Conservation (phyloP, 176 grass and related monocot species). For the Avena atlantica region DNA sequence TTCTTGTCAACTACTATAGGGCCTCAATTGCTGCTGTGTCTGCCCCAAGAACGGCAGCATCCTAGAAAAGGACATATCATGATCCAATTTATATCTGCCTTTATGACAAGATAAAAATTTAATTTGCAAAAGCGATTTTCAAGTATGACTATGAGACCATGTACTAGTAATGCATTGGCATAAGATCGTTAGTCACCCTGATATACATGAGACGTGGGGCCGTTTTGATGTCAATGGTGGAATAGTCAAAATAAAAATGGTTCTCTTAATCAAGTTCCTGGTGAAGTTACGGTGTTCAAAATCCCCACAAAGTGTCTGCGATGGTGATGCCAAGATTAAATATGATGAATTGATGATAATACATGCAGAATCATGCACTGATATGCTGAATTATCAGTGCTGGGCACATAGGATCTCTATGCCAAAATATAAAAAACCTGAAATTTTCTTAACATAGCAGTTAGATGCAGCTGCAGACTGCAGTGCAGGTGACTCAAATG, state of each 20-base stretch:
- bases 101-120: not conserved
- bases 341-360: too few relatives aligned
- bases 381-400: too few relatives aligned
- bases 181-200: not conserved
- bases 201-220: not conserved
- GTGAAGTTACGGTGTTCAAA: too few relatives aligned
- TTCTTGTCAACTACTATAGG: slow-evolving; percentile 81
- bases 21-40: slow-evolving; percentile 72
- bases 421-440: too few relatives aligned
- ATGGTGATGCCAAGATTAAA: too few relatives aligned
- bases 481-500: too few relatives aligned
- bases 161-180: not conserved
- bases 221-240: not conserved
- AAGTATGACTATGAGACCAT: not conserved
- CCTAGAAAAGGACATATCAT: slow-evolving; percentile 37
- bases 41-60: slow-evolving; percentile 67
- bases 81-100: not conserved
- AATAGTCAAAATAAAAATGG: not conserved
- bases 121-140: slow-evolving; percentile 2
- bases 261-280: not conserved
- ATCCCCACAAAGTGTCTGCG: too few relatives aligned
- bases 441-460: too few relatives aligned
- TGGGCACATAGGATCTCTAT: too few relatives aligned
- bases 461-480: too few relatives aligned
- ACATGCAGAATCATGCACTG: too few relatives aligned